Base-by-base conservation (phyloP, 2,329 filamentous ascomycete species). In the Zymoseptoria brevis region DNA sequence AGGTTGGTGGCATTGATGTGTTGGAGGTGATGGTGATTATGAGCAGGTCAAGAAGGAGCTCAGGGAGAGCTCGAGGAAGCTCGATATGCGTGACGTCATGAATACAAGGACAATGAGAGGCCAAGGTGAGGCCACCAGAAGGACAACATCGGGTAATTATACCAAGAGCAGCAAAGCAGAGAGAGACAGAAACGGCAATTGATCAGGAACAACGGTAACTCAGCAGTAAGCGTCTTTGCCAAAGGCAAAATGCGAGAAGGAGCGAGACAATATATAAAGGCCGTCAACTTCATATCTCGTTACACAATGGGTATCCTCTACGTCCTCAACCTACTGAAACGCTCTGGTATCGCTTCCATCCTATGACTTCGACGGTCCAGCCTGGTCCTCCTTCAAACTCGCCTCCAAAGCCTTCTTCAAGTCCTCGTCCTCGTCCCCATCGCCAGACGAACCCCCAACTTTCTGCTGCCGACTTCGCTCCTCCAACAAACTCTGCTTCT, bases 401-500 rank as follows among this genome's bases (percentile, higher is more conserved):
- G 81, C 77, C 66, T 82, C 79, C 69, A 86, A 75, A 1, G 81
- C 83, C 63, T 70, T 72, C 64, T 73, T 79, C 59, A 86, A 64
- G n/a, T 84, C 82, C 65, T 84, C 82, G 53, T 73, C 70, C 55
- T 72, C 62, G 22, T 65, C 67, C n/a, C 62, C 62, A 57, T 51
- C 19, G 19, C 21, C 41, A 5, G 19, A 26, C 19, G n/a, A 26
- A 35, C 59, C 64, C 6, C 56, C 60, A 4, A 57, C 70, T 19
- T 67, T 72, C 1, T 69, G 74, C 62, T 74, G 76, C 69, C 68
- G 64, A 64, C 78, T 74, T 69, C 85, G 79, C 64, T 86, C 85
- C 73, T 93, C 89, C 0, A 82, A 79, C 50, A 90, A 70, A 71
- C 87, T 90, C 75, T 91, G 87, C 76, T 85, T 87, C 78, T 87